A percentile compares a stretch with the other conserved stretches of the same genome.
phyloP scores from a whole-genome alignment of 495 filamentous ascomycete species.

The Friedmanniomyces endolithicus region DNA sequence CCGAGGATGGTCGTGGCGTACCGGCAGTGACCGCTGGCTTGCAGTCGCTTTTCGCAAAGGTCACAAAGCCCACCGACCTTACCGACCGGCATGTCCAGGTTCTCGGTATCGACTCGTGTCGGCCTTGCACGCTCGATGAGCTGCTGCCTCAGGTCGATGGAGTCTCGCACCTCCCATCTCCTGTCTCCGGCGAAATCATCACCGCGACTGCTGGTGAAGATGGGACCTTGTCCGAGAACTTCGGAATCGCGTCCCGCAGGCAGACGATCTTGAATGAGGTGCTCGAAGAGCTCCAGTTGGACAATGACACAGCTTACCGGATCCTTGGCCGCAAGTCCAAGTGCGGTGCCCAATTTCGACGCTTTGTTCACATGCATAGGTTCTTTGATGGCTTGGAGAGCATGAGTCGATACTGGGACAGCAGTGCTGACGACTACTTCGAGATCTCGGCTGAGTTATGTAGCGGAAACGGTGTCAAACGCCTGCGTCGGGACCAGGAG shows the following conservation, averaged over 20 bases:
- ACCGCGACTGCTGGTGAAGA: slow-evolving; percentile 1
- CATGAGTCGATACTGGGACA: slow-evolving; percentile 55
- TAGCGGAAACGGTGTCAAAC: slow-evolving; percentile 6
- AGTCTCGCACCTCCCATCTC: slow-evolving; percentile 33
- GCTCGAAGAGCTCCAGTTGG: slow-evolving; percentile 38
- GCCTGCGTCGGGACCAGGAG: slow-evolving; percentile 1
- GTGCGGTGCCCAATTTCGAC: slow-evolving; percentile 32
- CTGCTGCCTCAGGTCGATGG: slow-evolving; percentile 37
- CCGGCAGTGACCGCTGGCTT: slow-evolving; percentile 24
- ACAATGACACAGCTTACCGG: slow-evolving; percentile 47
- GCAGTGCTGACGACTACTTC: slow-evolving; percentile 43
- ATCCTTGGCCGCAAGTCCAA: slow-evolving; percentile 36
- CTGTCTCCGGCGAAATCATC: not conserved
- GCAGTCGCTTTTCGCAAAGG: slow-evolving; percentile 33
- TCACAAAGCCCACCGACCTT: slow-evolving; percentile 44
- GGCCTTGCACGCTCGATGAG: slow-evolving; percentile 32
- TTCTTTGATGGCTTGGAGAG: slow-evolving; percentile 49
- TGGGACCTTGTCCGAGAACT: slow-evolving; percentile 27
- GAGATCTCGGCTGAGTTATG: slow-evolving; percentile 7
- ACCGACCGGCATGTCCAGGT: slow-evolving; percentile 36
- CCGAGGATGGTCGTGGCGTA: not conserved
- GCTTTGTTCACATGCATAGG: slow-evolving; percentile 44
- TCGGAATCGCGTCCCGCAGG: slow-evolving; percentile 38
- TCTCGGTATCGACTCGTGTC: slow-evolving; percentile 38
- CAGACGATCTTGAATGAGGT: slow-evolving; percentile 38